Percentiles rank a stretch among this genome's conserved stretches.
Evolutionary conservation across 345 rosid genomes (phyloP).

Genomic region (Nasturtium officinale): DNA sequence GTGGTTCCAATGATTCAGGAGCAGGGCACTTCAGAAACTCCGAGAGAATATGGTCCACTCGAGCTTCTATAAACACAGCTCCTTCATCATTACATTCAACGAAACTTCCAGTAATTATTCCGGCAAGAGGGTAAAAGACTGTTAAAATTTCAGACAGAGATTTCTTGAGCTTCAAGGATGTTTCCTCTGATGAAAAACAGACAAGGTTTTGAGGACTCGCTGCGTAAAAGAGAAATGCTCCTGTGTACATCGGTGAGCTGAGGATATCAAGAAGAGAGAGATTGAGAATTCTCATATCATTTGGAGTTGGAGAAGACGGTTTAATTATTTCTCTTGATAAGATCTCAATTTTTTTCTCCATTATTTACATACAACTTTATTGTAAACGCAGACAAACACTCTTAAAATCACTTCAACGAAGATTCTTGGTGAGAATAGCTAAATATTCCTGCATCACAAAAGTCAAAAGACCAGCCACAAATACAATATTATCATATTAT

Average conservation of each 20-base stretch:
- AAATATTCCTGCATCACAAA: slow-evolving; percentile 35
- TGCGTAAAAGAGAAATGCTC: slow-evolving; percentile 40
- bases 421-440: slow-evolving; percentile 26
- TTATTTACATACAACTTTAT: slow-evolving; percentile 4
- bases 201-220: slow-evolving; percentile 15
- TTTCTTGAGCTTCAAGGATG: slow-evolving; percentile 41
- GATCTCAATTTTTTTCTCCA: slow-evolving; percentile 38
- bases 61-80: slow-evolving; percentile 47
- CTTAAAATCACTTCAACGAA: slow-evolving; percentile 4
- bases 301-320: slow-evolving; percentile 44
- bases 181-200: slow-evolving; percentile 29
- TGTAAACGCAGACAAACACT: not conserved
- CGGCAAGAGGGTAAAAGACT: slow-evolving; percentile 51
- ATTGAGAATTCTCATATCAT: slow-evolving; percentile 25
- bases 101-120: slow-evolving; percentile 24
- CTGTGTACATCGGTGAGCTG: slow-evolving; percentile 43
- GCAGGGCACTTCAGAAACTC: slow-evolving; percentile 35
- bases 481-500: not conserved
- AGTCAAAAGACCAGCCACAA: not conserved
- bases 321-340: slow-evolving; percentile 46
- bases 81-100: slow-evolving; percentile 50
- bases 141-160: slow-evolving; percentile 50
- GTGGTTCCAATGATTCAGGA: slow-evolving; percentile 34
- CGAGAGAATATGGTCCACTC: slow-evolving; percentile 37
- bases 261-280: slow-evolving; percentile 44